Evolutionary conservation across 306 rosid genomes (phyloP).

Genomic region (Dalbergia oliveri): DNA sequence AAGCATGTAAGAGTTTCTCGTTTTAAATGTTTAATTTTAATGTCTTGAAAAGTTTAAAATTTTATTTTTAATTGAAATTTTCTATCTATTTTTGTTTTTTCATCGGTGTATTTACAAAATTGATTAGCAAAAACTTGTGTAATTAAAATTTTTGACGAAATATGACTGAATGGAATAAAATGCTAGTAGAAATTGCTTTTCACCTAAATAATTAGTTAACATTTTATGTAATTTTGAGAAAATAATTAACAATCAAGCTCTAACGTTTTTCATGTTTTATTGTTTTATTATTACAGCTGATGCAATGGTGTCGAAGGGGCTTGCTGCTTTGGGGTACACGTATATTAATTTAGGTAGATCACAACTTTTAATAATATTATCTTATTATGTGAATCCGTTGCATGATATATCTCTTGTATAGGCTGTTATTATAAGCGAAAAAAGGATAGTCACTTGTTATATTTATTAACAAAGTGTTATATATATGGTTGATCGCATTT

Average conservation of each 20-base stretch:
- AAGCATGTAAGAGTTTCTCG: too few species aligned
- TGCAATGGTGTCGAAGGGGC: conserved; percentile 76
- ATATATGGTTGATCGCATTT: not conserved
- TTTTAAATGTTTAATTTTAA: too few species aligned
- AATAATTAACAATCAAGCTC: not conserved
- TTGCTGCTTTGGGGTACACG: conserved; percentile 64
- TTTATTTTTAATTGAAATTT: too few species aligned
- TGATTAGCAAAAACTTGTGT: too few species aligned
- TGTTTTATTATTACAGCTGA: conserved; percentile 54
- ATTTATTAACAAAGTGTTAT: not conserved
- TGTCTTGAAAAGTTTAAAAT: too few species aligned
- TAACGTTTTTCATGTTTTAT: not conserved
- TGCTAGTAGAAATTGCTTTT: not conserved
- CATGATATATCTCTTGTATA: not conserved
- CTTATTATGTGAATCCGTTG: too few species aligned
- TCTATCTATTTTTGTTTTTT: too few species aligned
- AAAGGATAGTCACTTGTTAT: too few species aligned
- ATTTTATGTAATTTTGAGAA: too few species aligned
- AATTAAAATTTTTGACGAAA: not conserved
- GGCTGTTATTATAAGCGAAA: not conserved
- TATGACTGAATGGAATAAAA: not conserved
- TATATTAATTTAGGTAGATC: conserved; percentile 66
- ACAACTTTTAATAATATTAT: not conserved
- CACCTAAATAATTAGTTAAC: not conserved
- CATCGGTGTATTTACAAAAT: too few species aligned